Evolutionary conservation across 2,329 filamentous ascomycete species (phyloP).

Genomic region (Ascomycota sp.): DNA sequence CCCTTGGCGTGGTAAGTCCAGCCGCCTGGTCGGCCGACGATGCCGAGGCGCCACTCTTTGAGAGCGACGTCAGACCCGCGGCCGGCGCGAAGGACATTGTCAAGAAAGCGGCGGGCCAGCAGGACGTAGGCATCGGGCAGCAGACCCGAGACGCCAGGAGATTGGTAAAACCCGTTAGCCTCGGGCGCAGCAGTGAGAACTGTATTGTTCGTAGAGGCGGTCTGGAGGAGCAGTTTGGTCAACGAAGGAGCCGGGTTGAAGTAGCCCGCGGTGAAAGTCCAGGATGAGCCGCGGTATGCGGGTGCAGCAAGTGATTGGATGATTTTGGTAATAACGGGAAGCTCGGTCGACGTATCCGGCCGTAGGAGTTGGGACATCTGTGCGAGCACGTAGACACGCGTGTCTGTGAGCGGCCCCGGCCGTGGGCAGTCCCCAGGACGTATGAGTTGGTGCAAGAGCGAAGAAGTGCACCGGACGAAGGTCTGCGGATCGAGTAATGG

Average conservation of each 20-base stretch:
- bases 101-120: conserved; percentile 64
- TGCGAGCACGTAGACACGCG: conserved; percentile 65
- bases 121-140: conserved; percentile 83
- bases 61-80: conserved; percentile 42
- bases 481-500: conserved; percentile 49
- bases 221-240: conserved; percentile 57
- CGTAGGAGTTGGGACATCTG: conserved; percentile 73
- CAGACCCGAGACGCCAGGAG: conserved; percentile 72
- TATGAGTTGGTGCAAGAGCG: conserved; percentile 45
- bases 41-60: conserved; percentile 75
- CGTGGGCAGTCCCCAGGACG: conserved; percentile 10
- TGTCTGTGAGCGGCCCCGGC: conserved; percentile 24
- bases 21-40: conserved; percentile 57
- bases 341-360: conserved; percentile 70
- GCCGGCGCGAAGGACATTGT: conserved; percentile 25
- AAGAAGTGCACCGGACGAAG: conserved; percentile 51
- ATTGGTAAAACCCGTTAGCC: conserved; percentile 89
- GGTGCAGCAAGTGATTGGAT: conserved; percentile 46
- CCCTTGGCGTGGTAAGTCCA: conserved; percentile 99
- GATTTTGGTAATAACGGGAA: conserved; percentile 58
- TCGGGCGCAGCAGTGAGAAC: conserved; percentile 84
- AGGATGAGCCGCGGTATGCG: conserved; percentile 47
- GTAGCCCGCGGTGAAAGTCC: conserved; percentile 96
- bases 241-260: conserved; percentile 88
- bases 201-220: conserved; percentile 48